Evolutionary conservation across 2,329 filamentous ascomycete species (phyloP).

Genomic region (Fusarium chaquense): DNA sequence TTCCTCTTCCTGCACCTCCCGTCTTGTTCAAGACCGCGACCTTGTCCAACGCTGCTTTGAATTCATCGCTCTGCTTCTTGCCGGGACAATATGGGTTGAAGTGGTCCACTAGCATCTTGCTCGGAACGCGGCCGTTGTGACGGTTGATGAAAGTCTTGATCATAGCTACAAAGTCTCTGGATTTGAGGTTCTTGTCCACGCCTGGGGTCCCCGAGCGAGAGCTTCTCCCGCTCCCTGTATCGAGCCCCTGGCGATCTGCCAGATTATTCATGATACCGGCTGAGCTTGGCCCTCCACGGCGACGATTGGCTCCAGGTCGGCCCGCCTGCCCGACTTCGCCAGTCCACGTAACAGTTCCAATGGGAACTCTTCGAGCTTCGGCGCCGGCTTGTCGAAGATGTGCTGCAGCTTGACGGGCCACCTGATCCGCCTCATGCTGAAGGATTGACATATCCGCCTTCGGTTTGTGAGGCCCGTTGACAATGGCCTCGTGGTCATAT

Average conservation of each 20-base stretch:
- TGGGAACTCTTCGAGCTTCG: slow-evolving; percentile 77
- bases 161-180: slow-evolving; percentile 74
- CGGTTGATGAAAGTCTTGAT: slow-evolving; percentile 83
- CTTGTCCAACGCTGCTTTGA: slow-evolving; percentile 81
- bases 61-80: slow-evolving; percentile 78
- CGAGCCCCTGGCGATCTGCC: slow-evolving; percentile 66
- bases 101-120: slow-evolving; percentile 88
- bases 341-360: slow-evolving; percentile 94
- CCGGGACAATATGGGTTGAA: slow-evolving; percentile 81
- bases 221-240: slow-evolving; percentile 56
- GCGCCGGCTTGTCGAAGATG: slow-evolving; percentile 80
- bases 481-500: slow-evolving; percentile 91
- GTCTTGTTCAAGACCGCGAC: slow-evolving; percentile 78
- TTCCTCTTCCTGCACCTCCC: slow-evolving; percentile 64
- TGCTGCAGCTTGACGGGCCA: slow-evolving; percentile 81
- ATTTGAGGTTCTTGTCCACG: slow-evolving; percentile 57
- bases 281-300: slow-evolving; percentile 66
- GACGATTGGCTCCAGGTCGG: slow-evolving; percentile 69
- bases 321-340: slow-evolving; percentile 84
- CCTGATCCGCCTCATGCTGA: slow-evolving; percentile 81
- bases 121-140: slow-evolving; percentile 83
- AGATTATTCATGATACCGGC: slow-evolving; percentile 68
- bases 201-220: slow-evolving; percentile 62
- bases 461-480: slow-evolving; percentile 78
- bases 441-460: slow-evolving; percentile 83